Base-by-base conservation (phyloP, 495 filamentous ascomycete genomes). In the Melanomma pulvis-pyrius region DNA sequence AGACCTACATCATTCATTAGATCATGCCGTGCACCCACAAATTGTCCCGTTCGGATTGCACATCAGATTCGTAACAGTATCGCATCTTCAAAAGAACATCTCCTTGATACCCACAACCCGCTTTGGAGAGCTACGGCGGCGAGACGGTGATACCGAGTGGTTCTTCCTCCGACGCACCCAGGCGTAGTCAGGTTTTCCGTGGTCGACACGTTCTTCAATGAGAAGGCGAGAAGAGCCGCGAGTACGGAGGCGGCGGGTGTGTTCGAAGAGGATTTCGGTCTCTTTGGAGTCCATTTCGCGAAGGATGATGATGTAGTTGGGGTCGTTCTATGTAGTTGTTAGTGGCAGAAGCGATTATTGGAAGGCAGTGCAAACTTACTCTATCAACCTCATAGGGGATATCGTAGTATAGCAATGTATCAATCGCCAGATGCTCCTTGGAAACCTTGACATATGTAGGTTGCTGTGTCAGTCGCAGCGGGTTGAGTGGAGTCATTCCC, bases 221-320 rank as follows among this genome's bases (percentile, higher is more conserved):
- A 78, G 65, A 58, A 79, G 67, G 41, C 61, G 61, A 25, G 29
- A 55, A 32, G 56, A 49, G 46, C 65, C 60, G n/a, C 71, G 60
- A 25, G 50, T 21, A 26, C 77, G 74, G 1, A 78, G 69, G 34
- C 76, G 73, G 24, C 73, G 71, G 24, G 77, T 79, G 52, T 79
- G 77, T 58, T 79, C 77, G 67, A 79, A 79, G 19, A 79, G 69
- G 19, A 78, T 73, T 6, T 79, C 77, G 1, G 77, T 79, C 39
- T 78, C 76, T 47, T 70, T 73, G 1, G 58, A 57, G 60, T 76
- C 74, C 74, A 79, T 74, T 50, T 79, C 77, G 51, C 74, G 77
- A 7, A 76, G 65, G 61, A 79, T 75, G 62, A 79, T 78, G 67
- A 78, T 73, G 67, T 72, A 79, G 65, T 77, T 61, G 1, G 53